Conservation (phyloP, 1,284 basidiomycete genomes). For the Ustilago esculenta region DNA sequence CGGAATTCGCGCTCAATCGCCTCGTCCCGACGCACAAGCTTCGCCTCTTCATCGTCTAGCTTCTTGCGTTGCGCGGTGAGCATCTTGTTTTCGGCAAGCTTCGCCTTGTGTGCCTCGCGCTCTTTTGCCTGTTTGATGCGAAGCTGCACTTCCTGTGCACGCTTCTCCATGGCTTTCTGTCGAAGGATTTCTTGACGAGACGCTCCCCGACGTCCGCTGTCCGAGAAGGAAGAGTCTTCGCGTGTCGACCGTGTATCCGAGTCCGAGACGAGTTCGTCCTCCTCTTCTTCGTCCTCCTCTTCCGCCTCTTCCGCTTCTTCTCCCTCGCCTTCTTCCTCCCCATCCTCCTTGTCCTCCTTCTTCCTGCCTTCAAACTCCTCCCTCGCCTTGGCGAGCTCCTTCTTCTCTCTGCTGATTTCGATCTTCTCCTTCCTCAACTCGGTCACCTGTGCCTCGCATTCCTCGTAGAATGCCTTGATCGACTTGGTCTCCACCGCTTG, state of each 20-base stretch:
- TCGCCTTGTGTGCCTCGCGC: constrained; percentile 51
- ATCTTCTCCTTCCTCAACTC: constrained; percentile 94
- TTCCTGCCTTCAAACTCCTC: constrained; percentile 71
- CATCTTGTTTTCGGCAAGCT: constrained; percentile 55
- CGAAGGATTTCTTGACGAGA: constrained; percentile 62
- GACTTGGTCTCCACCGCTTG: constrained; percentile 87
- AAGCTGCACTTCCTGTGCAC: constrained; percentile 48
- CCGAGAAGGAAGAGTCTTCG: constrained; percentile 47
- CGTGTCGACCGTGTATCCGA: constrained; percentile 39
- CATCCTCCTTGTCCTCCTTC: constrained; percentile 23
- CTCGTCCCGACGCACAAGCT: constrained; percentile 80
- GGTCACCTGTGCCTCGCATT: constrained; percentile 86
- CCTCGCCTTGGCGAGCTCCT: constrained; percentile 81
- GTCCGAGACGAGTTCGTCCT: constrained; percentile 52
- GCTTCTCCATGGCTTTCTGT: constrained; percentile 59
- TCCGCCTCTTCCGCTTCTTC: constrained; percentile 4
- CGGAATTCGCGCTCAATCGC: constrained; percentile 92
- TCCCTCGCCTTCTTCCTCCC: constrained; percentile 4
- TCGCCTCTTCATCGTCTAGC: constrained; percentile 79
- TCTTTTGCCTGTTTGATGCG: constrained; percentile 38
- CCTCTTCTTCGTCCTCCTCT: constrained; percentile 9
- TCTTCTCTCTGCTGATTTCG: constrained; percentile 87
- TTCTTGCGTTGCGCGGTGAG: constrained; percentile 50
- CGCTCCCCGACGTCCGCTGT: constrained; percentile 2
- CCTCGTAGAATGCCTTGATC: constrained; percentile 87